Conservation (phyloP, 306 rosid genomes). For the Gynostemma pentaphyllum region DNA sequence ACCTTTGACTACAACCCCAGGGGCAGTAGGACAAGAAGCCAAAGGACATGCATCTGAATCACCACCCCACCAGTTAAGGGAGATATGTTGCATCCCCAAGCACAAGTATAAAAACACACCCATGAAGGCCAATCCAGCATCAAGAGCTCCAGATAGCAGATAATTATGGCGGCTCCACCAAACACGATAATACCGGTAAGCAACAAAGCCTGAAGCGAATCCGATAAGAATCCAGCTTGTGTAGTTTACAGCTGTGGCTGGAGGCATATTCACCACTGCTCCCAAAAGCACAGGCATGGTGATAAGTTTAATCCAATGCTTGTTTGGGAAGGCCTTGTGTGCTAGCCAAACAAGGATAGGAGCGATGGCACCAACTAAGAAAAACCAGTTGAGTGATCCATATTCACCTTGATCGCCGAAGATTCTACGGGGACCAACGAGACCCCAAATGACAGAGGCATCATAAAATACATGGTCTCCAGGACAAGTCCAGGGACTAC, state of each 20-base stretch:
- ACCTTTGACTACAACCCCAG: slow-evolving; percentile 26
- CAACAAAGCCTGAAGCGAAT: slow-evolving; percentile 54
- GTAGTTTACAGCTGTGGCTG: slow-evolving; percentile 71
- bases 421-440: slow-evolving; percentile 57
- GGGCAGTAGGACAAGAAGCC: slow-evolving; percentile 68
- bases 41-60: slow-evolving; percentile 57
- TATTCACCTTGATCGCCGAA: slow-evolving; percentile 76
- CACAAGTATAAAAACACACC: slow-evolving; percentile 57
- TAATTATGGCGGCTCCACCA: slow-evolving; percentile 86
- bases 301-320: slow-evolving; percentile 54
- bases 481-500: slow-evolving; percentile 87
- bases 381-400: slow-evolving; percentile 66
- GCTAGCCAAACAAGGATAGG: slow-evolving; percentile 68
- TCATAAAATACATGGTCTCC: slow-evolving; percentile 86
- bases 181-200: slow-evolving; percentile 45
- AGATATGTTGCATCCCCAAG: slow-evolving; percentile 42
- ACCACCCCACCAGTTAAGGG: slow-evolving; percentile 69
- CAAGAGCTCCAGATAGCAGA: slow-evolving; percentile 64
- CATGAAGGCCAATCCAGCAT: slow-evolving; percentile 88
- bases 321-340: slow-evolving; percentile 57
- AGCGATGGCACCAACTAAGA: slow-evolving; percentile 63
- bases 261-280: slow-evolving; percentile 47
- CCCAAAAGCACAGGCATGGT: slow-evolving; percentile 61
- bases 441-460: slow-evolving; percentile 78
- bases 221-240: slow-evolving; percentile 67